Evolutionary conservation across 2,329 filamentous ascomycete genomes (phyloP).

Genomic region (Cladosporium sp.): DNA sequence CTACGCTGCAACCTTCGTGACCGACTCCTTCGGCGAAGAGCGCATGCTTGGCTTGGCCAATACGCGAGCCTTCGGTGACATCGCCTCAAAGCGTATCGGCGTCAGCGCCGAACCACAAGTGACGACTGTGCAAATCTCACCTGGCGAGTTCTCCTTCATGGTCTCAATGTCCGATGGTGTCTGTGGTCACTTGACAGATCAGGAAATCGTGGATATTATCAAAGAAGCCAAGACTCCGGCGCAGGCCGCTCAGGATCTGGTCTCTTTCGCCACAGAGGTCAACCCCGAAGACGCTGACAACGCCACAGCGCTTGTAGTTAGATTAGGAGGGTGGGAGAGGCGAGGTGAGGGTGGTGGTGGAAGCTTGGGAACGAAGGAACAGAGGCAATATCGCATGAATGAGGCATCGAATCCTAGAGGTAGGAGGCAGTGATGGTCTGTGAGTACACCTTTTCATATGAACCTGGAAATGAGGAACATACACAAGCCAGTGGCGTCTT

Average conservation of each 20-base stretch:
- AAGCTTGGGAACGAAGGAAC: constrained; percentile 86
- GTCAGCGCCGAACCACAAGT: constrained; percentile 93
- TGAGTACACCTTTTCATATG: not conserved
- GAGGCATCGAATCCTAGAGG: constrained; percentile 80
- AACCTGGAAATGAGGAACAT: not conserved
- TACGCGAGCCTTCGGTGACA: constrained; percentile 89
- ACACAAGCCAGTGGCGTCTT: not conserved
- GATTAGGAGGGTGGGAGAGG: constrained; percentile 62
- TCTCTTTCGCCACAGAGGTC: constrained; percentile 85
- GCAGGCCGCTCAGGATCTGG: constrained; percentile 72
- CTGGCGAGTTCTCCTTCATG: constrained; percentile 84
- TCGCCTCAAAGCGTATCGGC: constrained; percentile 84
- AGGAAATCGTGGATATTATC: constrained; percentile 93
- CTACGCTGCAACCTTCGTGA: constrained; percentile 82
- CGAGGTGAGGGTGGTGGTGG: constrained; percentile 81
- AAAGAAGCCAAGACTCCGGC: constrained; percentile 93
- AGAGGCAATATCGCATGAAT: constrained; percentile 73
- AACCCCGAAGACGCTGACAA: constrained; percentile 60
- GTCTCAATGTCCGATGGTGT: constrained; percentile 87
- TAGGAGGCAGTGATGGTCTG: constrained; percentile 44
- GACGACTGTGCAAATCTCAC: constrained; percentile 68
- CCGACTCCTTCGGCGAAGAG: constrained; percentile 96
- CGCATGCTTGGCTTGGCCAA: constrained; percentile 92
- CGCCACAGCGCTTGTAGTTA: constrained; percentile 59
- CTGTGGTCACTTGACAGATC: constrained; percentile 78